phyloP scores from a whole-genome alignment of 108 stramenopile genomes.

The Stephanodiscus minutulus region DNA sequence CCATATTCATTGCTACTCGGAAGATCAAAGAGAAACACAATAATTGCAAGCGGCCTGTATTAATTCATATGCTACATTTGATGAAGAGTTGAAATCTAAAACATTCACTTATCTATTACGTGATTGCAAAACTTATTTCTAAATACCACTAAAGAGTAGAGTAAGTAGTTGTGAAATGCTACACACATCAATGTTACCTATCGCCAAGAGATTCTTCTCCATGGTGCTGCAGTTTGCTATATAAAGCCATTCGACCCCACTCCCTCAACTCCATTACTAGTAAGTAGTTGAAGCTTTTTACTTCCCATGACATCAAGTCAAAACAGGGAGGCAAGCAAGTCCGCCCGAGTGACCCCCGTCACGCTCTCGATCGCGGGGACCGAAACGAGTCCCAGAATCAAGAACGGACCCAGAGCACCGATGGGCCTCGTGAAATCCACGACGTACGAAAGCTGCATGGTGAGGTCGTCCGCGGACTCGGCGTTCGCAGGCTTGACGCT shows the following conservation, averaged over 20 bases:
- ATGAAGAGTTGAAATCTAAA: conserved; percentile 7
- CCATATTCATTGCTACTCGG: neutral
- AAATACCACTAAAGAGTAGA: too few species aligned
- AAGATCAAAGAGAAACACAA: neutral
- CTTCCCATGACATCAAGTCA: neutral
- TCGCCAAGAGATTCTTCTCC: too few species aligned
- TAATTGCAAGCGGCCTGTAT: neutral
- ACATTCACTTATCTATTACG: too few species aligned
- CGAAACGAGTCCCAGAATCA: conserved; percentile 51
- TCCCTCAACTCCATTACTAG: neutral
- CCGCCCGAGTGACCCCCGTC: conserved; percentile 50
- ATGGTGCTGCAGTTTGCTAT: too few species aligned
- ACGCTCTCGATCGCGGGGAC: conserved; percentile 63
- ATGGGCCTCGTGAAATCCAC: conserved; percentile 71
- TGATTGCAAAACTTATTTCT: too few species aligned
- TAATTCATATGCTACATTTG: conserved; percentile 7
- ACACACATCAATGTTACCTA: too few species aligned
- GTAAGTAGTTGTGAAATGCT: neutral
- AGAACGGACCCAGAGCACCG: conserved; percentile 50
- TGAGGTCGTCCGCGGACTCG: conserved; percentile 48
- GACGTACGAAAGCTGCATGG: conserved; percentile 79
- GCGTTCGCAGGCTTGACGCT: conserved; percentile 72
- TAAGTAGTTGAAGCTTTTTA: neutral
- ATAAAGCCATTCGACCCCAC: too few species aligned
- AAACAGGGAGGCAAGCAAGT: conserved; percentile 34